Evolutionary conservation across 176 grass and related monocot genomes (phyloP), one percentile per base, ranked within the genome.

Genomic region (Avena atlantica): DNA sequence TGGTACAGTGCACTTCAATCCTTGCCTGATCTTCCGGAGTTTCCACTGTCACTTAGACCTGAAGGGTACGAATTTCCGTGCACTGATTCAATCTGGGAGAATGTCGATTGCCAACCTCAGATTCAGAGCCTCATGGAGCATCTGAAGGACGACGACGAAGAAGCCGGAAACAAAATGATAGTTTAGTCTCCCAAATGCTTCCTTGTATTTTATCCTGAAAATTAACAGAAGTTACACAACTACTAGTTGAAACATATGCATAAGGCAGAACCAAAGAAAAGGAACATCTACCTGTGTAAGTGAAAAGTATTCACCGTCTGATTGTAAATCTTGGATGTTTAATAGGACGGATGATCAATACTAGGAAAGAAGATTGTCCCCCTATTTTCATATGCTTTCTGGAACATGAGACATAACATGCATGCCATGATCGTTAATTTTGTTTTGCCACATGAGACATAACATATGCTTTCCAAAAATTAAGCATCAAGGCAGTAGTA

Each of bases 11-110:
- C 76, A 48, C 89, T 88, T 68, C 90, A 91, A 83, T 89, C 96
- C 2, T 78, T 99, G 70, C 97, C 94, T 61, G 97, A 94, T 80
- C 89, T 99, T 75, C 97, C 94, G 13, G 97, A 96, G 87, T 99
- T 99, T 79, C 83, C 89, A 4, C 75, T 99, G 74, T 99, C 92
- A 0, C 87, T 99, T 48, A 96, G 86, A 88, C 94, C 97, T 1
- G 97, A 96, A 50, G 90, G 82, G 0, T 98, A 92, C 19, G 92
- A 94, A 67, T 85, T 98, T 70, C 97, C 97, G 65, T 70, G 73
- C 37, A 73, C 80, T 1, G 89, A 94, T 86, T 85, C 89, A 70
- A 86, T 89, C 75, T 96, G 94, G 97, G 91, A 94, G 11, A 89
- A 81, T 80, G 85, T 93, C 21, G 84, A 84, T 86, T 88, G 87